Conservation (phyloP, 2,329 filamentous ascomycete genomes). For the Escovopsis sp. region DNA sequence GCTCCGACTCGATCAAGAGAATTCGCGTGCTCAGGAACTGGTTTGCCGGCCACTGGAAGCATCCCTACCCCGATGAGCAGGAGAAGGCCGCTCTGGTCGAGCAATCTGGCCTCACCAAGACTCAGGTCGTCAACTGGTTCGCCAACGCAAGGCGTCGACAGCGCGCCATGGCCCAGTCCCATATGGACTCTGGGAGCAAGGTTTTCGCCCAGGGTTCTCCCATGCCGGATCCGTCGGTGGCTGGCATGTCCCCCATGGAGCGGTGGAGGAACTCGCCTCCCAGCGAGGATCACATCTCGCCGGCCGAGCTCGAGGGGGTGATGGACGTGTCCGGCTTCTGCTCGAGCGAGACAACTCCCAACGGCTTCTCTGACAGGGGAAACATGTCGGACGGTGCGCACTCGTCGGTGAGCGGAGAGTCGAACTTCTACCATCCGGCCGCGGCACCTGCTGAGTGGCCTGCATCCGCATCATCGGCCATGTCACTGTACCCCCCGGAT, state of each 20-base stretch:
- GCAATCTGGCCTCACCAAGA: constrained; percentile 30
- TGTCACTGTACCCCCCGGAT: constrained; percentile 9
- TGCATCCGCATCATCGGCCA: constrained; percentile 15
- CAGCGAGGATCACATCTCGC: constrained; percentile 27
- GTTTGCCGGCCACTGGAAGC: constrained; percentile 29
- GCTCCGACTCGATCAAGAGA: constrained; percentile 28
- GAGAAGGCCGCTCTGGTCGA: constrained; percentile 25
- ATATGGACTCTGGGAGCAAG: constrained; percentile 11
- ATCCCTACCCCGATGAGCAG: constrained; percentile 33
- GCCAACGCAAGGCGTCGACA: constrained; percentile 35
- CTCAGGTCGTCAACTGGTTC: constrained; percentile 35
- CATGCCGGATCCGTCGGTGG: constrained; percentile 21
- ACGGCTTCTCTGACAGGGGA: constrained; percentile 7
- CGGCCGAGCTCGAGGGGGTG: constrained; percentile 24
- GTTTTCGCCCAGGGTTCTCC: constrained; percentile 26
- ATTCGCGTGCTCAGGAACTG: constrained; percentile 30
- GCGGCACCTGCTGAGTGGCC: constrained; percentile 11
- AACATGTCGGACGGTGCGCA: constrained; percentile 14
- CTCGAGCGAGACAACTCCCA: no score
- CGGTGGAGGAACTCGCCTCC: constrained; percentile 28
- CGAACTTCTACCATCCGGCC: constrained; percentile 10
- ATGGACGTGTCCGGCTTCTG: not conserved
- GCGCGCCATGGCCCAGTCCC: constrained; percentile 19
- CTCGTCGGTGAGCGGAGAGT: constrained; percentile 18
- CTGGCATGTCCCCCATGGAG: constrained; percentile 30